phyloP scores from a whole-genome alignment of 2,329 filamentous ascomycete genomes.

The Scopulariopsis brevicaulis region DNA sequence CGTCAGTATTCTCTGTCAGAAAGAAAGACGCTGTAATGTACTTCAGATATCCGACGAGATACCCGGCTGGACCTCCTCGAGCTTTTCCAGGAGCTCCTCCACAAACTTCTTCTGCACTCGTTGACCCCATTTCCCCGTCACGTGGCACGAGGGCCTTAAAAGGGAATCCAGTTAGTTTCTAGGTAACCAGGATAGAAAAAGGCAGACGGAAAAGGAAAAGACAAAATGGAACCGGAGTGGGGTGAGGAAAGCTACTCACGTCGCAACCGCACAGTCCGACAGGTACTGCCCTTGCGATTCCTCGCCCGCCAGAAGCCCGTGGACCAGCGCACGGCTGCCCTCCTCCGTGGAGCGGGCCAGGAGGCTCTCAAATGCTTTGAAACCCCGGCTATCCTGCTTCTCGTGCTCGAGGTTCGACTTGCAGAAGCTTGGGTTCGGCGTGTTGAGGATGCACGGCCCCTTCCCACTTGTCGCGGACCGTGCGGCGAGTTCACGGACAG shows the following conservation, averaged over 20 bases:
- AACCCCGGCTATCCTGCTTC: conserved; percentile 4
- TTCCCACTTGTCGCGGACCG: conserved; percentile 5
- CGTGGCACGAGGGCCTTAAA: conserved; percentile 15
- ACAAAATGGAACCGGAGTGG: neutral
- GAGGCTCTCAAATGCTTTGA: conserved; percentile 10
- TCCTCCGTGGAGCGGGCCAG: conserved; percentile 32
- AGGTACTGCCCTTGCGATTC: conserved; percentile 22
- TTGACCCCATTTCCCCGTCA: conserved; percentile 18
- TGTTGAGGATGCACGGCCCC: conserved; percentile 19
- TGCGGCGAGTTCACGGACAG: conserved; percentile 16
- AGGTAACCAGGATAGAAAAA: too few species aligned
- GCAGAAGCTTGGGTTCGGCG: conserved; percentile 28
- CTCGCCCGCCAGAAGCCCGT: conserved; percentile 15
- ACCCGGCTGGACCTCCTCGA: conserved; percentile 15
- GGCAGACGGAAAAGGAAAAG: too few species aligned
- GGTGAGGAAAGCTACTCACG: conserved; percentile 5
- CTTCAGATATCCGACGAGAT: conserved; percentile 11
- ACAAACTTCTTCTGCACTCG: conserved; percentile 17
- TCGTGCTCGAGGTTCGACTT: conserved; percentile 18
- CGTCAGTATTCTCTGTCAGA: too few species aligned
- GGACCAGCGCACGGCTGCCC: conserved; percentile 22
- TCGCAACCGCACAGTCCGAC: conserved; percentile 17
- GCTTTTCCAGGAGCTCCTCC: conserved; percentile 18
- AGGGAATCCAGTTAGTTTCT: neutral
- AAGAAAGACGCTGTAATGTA: neutral